Evolutionary conservation across 306 rosid genomes (phyloP).

Genomic region (Vicia sativa): DNA sequence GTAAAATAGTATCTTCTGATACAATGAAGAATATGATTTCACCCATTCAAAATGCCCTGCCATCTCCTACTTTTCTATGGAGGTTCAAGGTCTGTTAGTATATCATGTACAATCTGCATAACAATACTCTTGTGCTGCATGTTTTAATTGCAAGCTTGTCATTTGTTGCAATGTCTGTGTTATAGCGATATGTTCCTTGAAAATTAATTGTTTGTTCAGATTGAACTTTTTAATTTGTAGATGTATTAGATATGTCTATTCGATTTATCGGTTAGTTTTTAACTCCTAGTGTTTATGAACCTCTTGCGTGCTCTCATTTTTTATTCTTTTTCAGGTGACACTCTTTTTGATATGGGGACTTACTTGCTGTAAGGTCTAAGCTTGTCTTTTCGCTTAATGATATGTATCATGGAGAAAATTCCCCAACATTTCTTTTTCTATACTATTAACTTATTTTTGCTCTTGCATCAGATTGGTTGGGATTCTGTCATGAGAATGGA

Average conservation of each 20-base stretch:
- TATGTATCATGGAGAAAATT: constrained; percentile 18
- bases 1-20: constrained; percentile 13
- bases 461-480: constrained; percentile 80
- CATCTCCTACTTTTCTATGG: constrained; percentile 88
- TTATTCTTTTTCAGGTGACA: constrained; percentile 60
- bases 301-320: constrained; percentile 25
- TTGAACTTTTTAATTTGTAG: constrained; percentile 19
- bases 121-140: constrained; percentile 16
- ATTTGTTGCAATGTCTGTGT: constrained; percentile 26
- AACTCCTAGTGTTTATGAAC: constrained; percentile 16
- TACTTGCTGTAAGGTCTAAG: constrained; percentile 92
- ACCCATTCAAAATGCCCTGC: constrained; percentile 62
- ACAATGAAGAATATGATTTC: constrained; percentile 64
- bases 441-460: constrained; percentile 30
- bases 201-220: constrained; percentile 7
- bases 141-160: constrained; percentile 27
- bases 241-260: constrained; percentile 6
- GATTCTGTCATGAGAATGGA: constrained; percentile 99
- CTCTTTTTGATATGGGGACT: constrained; percentile 78
- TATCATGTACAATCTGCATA: constrained; percentile 20
- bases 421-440: not conserved
- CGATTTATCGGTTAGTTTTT: constrained; percentile 15
- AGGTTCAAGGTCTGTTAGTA: constrained; percentile 74
- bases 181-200: constrained; percentile 17
- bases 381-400: constrained; percentile 23